phyloP scores from a whole-genome alignment of 2,329 filamentous ascomycete species.

The Pseudocercospora fijiensis region DNA sequence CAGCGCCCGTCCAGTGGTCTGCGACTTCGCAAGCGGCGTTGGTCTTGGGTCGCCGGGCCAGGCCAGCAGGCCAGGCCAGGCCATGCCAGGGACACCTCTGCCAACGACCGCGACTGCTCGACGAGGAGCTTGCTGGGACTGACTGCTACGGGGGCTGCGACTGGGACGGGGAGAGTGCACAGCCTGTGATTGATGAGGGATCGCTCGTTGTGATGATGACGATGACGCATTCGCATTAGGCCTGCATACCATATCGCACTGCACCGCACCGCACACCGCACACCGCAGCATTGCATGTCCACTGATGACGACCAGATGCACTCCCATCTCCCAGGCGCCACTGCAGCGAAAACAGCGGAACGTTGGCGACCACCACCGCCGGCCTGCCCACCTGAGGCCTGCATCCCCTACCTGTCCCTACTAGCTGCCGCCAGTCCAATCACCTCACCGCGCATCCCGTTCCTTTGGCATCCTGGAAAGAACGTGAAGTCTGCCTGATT shows the following conservation, averaged over 20 bases:
- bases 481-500: constrained; percentile 2
- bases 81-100: background rate
- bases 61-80: constrained; percentile 6
- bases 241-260: background rate
- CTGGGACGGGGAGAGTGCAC: too few relatives aligned
- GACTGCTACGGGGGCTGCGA: too few relatives aligned
- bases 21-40: constrained; percentile 1
- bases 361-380: background rate
- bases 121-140: background rate
- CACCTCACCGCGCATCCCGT: background rate
- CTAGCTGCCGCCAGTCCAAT: background rate
- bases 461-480: constrained; percentile 4
- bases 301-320: background rate
- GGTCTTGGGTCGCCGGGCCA: background rate
- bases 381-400: background rate
- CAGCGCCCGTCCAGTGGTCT: background rate
- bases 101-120: background rate
- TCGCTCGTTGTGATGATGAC: background rate
- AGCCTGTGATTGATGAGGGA: too few relatives aligned
- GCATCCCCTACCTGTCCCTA: background rate
- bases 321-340: background rate
- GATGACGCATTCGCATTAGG: constrained; percentile 9
- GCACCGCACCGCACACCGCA: background rate
- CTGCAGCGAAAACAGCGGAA: background rate
- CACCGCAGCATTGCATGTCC: background rate